These are phyloP conservation scores for Petunia hybrid DNA, from an alignment of 305 asterid species.

Conservation along the genomic window DNA sequence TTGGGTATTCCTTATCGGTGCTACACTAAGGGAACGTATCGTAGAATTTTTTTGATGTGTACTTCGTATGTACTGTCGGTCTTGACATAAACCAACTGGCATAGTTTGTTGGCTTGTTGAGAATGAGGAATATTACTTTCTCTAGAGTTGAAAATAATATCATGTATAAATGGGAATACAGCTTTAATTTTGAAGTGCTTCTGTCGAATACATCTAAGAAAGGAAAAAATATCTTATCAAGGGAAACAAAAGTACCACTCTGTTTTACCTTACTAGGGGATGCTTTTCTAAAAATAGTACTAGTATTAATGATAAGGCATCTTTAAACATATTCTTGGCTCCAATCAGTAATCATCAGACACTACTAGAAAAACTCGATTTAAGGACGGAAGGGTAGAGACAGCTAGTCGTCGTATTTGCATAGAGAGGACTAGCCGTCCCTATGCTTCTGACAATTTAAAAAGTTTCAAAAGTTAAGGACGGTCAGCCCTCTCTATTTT, in stretches of 20 bases:
- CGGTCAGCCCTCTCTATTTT: too few relatives aligned
- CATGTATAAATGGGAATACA: constrained; percentile 71
- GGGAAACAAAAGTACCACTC: constrained; percentile 41
- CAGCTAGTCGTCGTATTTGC: too few relatives aligned
- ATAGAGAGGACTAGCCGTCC: too few relatives aligned
- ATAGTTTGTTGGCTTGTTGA: constrained; percentile 51
- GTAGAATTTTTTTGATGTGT: not conserved
- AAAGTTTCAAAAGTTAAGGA: too few relatives aligned
- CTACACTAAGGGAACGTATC: not conserved
- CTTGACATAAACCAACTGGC: constrained; percentile 40
- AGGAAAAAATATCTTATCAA: constrained; percentile 42
- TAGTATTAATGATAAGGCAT: not conserved
- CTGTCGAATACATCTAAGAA: constrained; percentile 49
- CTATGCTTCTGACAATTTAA: too few relatives aligned
- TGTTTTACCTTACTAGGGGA: constrained; percentile 40
- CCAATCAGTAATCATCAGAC: not conserved
- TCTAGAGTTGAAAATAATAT: constrained; percentile 52
- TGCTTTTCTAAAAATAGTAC: constrained; percentile 25
- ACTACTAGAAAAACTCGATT: too few relatives aligned
- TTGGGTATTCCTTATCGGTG: not conserved
- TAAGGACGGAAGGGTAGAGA: too few relatives aligned
- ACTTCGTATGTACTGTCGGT: not conserved
- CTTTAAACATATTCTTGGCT: not conserved
- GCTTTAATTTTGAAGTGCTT: constrained; percentile 62
- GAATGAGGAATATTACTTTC: constrained; percentile 55